phyloP scores from a whole-genome alignment of 2,329 filamentous ascomycete species.

The Arthrobotrys megalospora region DNA sequence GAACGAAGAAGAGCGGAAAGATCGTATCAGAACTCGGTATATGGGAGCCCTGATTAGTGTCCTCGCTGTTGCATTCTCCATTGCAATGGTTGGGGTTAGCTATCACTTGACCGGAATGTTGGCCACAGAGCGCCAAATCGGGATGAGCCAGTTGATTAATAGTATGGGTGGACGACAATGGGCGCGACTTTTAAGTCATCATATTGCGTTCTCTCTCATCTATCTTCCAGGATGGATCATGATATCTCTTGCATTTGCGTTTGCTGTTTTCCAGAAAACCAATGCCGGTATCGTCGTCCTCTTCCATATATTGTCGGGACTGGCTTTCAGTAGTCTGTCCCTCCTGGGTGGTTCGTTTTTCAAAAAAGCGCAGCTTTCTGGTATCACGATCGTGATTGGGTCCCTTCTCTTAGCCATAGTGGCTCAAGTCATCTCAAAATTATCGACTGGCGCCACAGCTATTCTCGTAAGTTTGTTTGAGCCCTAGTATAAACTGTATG shows the following conservation, averaged over 20 bases:
- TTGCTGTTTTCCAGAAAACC: conserved; percentile 77
- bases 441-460: conserved; percentile 76
- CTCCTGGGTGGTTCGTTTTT: conserved; percentile 88
- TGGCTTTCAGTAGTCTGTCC: conserved; percentile 84
- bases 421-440: conserved; percentile 79
- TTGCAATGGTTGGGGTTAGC: conserved; percentile 83
- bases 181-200: conserved; percentile 82
- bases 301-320: conserved; percentile 81
- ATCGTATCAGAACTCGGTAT: conserved; percentile 74
- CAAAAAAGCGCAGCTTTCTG: conserved; percentile 87
- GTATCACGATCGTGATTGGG: conserved; percentile 81
- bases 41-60: conserved; percentile 79
- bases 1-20: conserved; percentile 77
- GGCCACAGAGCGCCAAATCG: conserved; percentile 85
- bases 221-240: conserved; percentile 88
- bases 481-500: background rate
- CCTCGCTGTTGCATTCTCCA: conserved; percentile 83
- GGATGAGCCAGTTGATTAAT: conserved; percentile 90
- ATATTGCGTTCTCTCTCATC: conserved; percentile 83
- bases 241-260: conserved; percentile 76
- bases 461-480: conserved; percentile 69
- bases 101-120: conserved; percentile 91
- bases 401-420: conserved; percentile 84
- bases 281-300: conserved; percentile 78
- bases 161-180: conserved; percentile 87